Base-by-base conservation (phyloP, 345 rosid species). In the Syzygium grande region DNA sequence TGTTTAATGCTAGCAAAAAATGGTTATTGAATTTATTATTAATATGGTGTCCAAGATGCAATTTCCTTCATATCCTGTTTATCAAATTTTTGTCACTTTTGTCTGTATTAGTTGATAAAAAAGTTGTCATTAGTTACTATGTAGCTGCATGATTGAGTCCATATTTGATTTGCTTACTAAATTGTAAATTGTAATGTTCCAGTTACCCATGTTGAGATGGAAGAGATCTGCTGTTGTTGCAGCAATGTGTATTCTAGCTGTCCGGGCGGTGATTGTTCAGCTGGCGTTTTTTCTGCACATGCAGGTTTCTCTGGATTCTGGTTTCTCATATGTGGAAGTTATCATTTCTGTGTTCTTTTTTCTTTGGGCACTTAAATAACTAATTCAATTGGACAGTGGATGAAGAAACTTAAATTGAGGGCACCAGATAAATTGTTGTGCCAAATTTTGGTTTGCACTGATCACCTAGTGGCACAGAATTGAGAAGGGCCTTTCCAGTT, bases 171-270 rank as follows among this genome's bases (percentile, higher is more conserved):
- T 52, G 46, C 41, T 84, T 30, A 84, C 46, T 84, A 30, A 84
- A 7, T 84, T 29, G 54, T 84, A 85, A 46, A 85, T 78, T 79
- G 16, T 61, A 52, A 86, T 88, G 83, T 93, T 91, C 87, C 92
- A 97, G 99, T 88, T 97, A 91, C 99, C 99, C 34, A 88, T 97
- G 49, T 89, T 97, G 88, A 89, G 99, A 93, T 97, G 99, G 99
- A 97, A 97, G 92, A 93, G 96, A 91, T 97, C 91, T 91, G 99
- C 99, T 84, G 90, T 96, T 90, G 93, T 94, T 87, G 99, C 99
- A 34, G 99, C 99, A 5, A 89, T 97, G 95, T 97, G 99, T 94
- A 97, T 97, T 88, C 93, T 97, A 55, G 96, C 95, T 85, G 99
- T 97, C 52, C 95, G 99, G 52, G 99, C 99, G 15, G 97, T 97